Conservation (phyloP, 2,329 filamentous ascomycete species). For the Sphaerulina populicola region DNA sequence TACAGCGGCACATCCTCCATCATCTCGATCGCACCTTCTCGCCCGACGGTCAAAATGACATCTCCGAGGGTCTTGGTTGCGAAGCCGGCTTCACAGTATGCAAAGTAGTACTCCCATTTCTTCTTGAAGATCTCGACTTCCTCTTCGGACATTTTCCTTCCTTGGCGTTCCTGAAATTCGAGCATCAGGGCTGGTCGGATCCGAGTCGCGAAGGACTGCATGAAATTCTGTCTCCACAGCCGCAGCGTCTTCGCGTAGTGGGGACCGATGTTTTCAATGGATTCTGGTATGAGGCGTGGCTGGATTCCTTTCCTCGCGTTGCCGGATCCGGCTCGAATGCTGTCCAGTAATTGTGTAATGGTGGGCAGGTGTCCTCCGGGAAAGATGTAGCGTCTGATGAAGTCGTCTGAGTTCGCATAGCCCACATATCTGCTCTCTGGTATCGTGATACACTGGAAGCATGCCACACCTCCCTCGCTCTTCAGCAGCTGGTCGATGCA, state of each 20-base stretch:
- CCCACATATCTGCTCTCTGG: constrained; percentile 57
- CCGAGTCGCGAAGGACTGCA: constrained; percentile 51
- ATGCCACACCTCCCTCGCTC: constrained; percentile 55
- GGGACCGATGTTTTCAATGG: constrained; percentile 62
- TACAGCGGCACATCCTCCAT: constrained; percentile 62
- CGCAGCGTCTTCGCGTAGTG: constrained; percentile 64
- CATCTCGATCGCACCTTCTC: constrained; percentile 57
- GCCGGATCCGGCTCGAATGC: constrained; percentile 52
- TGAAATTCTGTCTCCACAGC: constrained; percentile 60
- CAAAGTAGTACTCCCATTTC: constrained; percentile 73
- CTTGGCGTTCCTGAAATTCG: constrained; percentile 40
- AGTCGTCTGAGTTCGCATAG: constrained; percentile 60
- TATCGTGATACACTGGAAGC: constrained; percentile 73
- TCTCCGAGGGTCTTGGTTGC: constrained; percentile 63
- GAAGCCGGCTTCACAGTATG: constrained; percentile 67
- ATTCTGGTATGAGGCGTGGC: constrained; percentile 53
- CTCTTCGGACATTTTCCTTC: constrained; percentile 47
- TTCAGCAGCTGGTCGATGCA: constrained; percentile 58
- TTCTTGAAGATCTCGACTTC: constrained; percentile 59
- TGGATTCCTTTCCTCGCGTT: constrained; percentile 38
- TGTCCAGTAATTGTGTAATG: constrained; percentile 56
- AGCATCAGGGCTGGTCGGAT: constrained; percentile 54
- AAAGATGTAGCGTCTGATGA: constrained; percentile 71
- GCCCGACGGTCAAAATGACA: constrained; percentile 61
- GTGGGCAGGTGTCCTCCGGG: constrained; percentile 66